phyloP scores from a whole-genome alignment of 2,329 filamentous ascomycete species.

The Penicillium sp. region DNA sequence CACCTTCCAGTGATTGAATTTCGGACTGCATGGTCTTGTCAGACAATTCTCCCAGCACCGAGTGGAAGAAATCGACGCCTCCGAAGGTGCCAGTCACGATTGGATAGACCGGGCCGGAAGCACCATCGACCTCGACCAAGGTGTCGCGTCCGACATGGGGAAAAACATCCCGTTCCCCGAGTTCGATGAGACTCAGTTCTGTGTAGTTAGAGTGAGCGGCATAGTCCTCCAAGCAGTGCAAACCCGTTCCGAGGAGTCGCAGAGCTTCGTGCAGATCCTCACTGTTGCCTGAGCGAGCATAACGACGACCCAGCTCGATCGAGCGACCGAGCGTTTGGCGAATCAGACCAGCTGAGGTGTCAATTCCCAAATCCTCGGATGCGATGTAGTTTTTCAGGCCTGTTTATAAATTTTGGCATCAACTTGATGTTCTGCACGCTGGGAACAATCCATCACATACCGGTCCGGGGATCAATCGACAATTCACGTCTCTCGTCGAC shows the following conservation, averaged over 20 bases:
- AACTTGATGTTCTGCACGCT: background rate
- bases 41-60: slow-evolving; percentile 69
- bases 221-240: slow-evolving; percentile 89
- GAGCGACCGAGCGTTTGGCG: slow-evolving; percentile 65
- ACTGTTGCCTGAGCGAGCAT: slow-evolving; percentile 59
- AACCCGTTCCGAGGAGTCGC: slow-evolving; percentile 75
- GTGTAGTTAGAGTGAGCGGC: slow-evolving; percentile 91
- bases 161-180: slow-evolving; percentile 75
- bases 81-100: slow-evolving; percentile 88
- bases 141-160: slow-evolving; percentile 77
- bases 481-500: slow-evolving; percentile 75
- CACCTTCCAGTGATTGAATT: slow-evolving; percentile 80
- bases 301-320: slow-evolving; percentile 74
- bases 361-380: slow-evolving; percentile 69
- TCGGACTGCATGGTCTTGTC: slow-evolving; percentile 91
- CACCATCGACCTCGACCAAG: slow-evolving; percentile 63
- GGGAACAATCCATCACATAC: slow-evolving; percentile 32
- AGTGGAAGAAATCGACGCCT: slow-evolving; percentile 89
- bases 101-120: slow-evolving; percentile 64
- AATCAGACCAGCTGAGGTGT: slow-evolving; percentile 73
- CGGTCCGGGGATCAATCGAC: slow-evolving; percentile 65
- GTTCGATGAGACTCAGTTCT: slow-evolving; percentile 79
- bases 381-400: slow-evolving; percentile 91
- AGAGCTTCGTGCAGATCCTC: slow-evolving; percentile 83
- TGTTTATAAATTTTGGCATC: slow-evolving; percentile 17